Evolutionary conservation across 2,329 filamentous ascomycete species (phyloP).

Genomic region (Phyllosticta citribraziliensis): DNA sequence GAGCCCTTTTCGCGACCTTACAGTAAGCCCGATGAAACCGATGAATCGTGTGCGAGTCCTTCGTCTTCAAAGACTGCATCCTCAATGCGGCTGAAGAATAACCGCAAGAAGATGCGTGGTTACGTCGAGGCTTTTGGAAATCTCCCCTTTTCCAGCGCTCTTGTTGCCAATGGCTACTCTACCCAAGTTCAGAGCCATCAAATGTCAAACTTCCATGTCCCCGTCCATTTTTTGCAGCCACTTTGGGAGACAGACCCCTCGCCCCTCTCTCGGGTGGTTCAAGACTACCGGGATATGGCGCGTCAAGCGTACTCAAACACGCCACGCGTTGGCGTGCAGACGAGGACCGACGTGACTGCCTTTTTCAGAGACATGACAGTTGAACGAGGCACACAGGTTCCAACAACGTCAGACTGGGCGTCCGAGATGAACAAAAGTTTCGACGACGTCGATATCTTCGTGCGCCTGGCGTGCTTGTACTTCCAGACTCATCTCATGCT

Average conservation of each 20-base stretch:
- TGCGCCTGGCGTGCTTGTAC: slow-evolving; percentile 6
- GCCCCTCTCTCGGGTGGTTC: slow-evolving; percentile 3
- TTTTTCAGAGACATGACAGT: background rate
- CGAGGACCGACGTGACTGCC: slow-evolving; percentile 1
- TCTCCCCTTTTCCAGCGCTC: slow-evolving; percentile 4
- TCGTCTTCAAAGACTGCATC: background rate
- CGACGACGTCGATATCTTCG: slow-evolving; percentile 7
- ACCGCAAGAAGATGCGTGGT: background rate
- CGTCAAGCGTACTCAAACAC: background rate
- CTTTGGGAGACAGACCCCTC: slow-evolving; percentile 1
- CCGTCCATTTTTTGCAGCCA: slow-evolving; percentile 8
- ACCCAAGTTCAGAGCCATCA: slow-evolving; percentile 1
- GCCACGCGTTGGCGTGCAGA: background rate
- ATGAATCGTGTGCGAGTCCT: background rate
- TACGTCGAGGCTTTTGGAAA: slow-evolving; percentile 6
- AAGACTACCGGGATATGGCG: slow-evolving; percentile 5
- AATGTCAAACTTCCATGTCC: slow-evolving; percentile 7
- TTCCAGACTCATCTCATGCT: slow-evolving; percentile 7
- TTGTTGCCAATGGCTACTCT: slow-evolving; percentile 4
- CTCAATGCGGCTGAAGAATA: background rate
- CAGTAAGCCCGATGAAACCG: background rate
- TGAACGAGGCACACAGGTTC: background rate
- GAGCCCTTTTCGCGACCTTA: background rate
- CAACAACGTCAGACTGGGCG: slow-evolving; percentile 1
- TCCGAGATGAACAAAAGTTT: slow-evolving; percentile 9